These are phyloP conservation scores for Quercus lobata DNA, from an alignment of 331 rosid genomes.

Conservation along the genomic window DNA sequence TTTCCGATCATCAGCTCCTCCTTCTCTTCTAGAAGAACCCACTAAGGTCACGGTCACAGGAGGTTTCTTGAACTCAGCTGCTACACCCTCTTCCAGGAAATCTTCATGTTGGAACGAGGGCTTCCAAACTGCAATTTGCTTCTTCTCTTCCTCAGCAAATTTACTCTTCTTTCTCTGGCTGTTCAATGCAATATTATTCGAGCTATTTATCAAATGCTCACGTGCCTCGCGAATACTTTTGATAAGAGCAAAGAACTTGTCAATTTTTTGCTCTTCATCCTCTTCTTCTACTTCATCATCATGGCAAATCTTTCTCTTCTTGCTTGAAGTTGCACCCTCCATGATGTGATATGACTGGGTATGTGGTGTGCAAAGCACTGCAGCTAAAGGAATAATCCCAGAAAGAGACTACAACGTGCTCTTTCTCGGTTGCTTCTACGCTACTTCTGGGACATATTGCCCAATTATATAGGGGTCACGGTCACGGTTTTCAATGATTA, in stretches of 20 bases:
- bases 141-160: neutral
- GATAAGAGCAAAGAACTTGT: conserved; percentile 10
- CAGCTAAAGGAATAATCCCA: neutral
- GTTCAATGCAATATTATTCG: neutral
- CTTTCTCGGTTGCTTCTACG: conserved; percentile 10
- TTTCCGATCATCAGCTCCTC: neutral
- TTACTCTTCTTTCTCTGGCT: neutral
- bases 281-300: neutral
- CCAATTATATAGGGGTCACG: neutral
- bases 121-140: conserved; percentile 2
- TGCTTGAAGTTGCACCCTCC: neutral
- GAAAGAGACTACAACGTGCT: neutral
- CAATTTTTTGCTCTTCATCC: conserved; percentile 14
- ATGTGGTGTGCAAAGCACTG: neutral
- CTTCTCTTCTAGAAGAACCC: neutral
- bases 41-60: neutral
- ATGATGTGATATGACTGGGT: neutral
- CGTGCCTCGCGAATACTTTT: conserved; percentile 21
- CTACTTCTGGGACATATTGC: neutral
- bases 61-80: neutral
- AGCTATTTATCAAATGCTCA: conserved; percentile 9
- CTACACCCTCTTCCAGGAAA: neutral
- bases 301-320: conserved; percentile 1
- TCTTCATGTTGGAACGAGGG: conserved; percentile 15
- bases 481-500: neutral